Evolutionary conservation across 768 basidiomycete species (phyloP).

Genomic region (Xerocomellus chrysenteron): DNA sequence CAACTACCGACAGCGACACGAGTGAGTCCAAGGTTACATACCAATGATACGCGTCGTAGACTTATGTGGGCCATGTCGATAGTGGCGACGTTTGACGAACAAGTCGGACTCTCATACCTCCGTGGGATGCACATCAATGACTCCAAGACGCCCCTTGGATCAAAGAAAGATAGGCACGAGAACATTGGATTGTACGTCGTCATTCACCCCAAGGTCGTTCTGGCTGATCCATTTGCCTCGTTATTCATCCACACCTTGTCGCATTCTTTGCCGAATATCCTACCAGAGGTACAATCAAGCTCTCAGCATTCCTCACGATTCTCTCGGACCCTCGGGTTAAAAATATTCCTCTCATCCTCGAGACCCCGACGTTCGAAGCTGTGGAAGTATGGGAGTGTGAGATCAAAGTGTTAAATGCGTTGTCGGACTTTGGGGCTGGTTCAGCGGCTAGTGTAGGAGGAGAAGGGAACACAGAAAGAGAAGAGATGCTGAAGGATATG

Average conservation of each 20-base stretch:
- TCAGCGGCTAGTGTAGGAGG: background rate
- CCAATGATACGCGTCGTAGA: background rate
- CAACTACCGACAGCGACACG: constrained; percentile 20
- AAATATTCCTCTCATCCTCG: constrained; percentile 75
- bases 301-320: constrained; percentile 62
- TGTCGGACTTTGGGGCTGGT: constrained; percentile 28
- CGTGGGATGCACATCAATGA: constrained; percentile 87
- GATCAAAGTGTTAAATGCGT: constrained; percentile 55
- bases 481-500: constrained; percentile 9
- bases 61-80: background rate
- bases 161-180: constrained; percentile 77
- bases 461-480: background rate
- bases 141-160: constrained; percentile 61
- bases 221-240: background rate
- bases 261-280: background rate
- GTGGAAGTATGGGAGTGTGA: constrained; percentile 73
- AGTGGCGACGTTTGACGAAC: constrained; percentile 67
- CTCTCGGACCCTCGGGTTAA: constrained; percentile 67
- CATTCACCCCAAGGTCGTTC: background rate
- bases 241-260: background rate
- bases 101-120: constrained; percentile 71
- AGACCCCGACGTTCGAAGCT: constrained; percentile 73
- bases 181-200: constrained; percentile 75
- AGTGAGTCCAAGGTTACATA: constrained; percentile 15
- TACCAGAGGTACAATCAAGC: constrained; percentile 63